phyloP scores from a whole-genome alignment of 2,329 filamentous ascomycete genomes.

The Aspergillus amoenus region DNA sequence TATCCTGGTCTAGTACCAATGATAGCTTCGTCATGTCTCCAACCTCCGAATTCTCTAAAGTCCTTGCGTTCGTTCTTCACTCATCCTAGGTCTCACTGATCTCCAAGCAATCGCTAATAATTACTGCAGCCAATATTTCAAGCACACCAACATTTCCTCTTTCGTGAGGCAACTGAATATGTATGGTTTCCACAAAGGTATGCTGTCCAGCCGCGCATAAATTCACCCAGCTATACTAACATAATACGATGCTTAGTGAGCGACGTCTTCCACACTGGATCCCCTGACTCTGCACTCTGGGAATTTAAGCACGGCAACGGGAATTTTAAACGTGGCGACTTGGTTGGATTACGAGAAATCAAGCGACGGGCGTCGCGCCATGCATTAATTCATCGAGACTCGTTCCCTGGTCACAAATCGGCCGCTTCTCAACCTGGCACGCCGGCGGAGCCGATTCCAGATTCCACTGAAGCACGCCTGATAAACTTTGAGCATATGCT shows the following conservation, averaged over 20 bases:
- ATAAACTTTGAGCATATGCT: conserved; percentile 75
- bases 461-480: conserved; percentile 74
- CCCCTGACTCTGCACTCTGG: conserved; percentile 91
- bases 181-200: conserved; percentile 99
- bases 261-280: conserved; percentile 95
- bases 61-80: conserved; percentile 75
- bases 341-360: conserved; percentile 89
- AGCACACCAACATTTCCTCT: conserved; percentile 98
- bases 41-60: conserved; percentile 95
- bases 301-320: conserved; percentile 98
- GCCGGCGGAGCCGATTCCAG: conserved; percentile 78
- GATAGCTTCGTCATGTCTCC: conserved; percentile 99
- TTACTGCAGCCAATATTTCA: conserved; percentile 83
- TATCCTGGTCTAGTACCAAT: conserved; percentile 89
- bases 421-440: conserved; percentile 76
- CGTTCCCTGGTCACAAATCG: conserved; percentile 76
- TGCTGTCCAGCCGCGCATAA: conserved; percentile 9
- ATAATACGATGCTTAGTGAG: conserved; percentile 63
- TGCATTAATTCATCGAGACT: conserved; percentile 87
- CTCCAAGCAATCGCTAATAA: conserved; percentile 3
- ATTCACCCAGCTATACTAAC: conserved; percentile 11
- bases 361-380: conserved; percentile 92
- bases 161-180: conserved; percentile 98
- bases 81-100: background rate
- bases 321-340: conserved; percentile 92